These are phyloP conservation scores for Aspergillus sp. DNA, from an alignment of 2,329 filamentous ascomycete genomes.

Conservation along the genomic window DNA sequence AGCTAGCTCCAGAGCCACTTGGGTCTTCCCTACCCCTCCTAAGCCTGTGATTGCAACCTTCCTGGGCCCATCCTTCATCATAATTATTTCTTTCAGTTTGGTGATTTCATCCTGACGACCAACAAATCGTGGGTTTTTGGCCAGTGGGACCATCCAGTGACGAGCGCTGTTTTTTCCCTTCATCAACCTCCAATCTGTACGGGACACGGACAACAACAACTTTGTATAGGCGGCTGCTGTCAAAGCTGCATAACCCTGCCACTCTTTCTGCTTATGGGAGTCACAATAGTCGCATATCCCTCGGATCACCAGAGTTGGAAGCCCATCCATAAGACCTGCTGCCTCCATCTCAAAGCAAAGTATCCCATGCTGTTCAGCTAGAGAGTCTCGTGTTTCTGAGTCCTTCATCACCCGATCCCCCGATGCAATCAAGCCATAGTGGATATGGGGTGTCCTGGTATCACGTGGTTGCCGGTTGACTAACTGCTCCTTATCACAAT, in stretches of 20 bases:
- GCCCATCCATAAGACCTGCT: not conserved
- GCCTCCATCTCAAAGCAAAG: not conserved
- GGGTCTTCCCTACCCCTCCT: conserved; percentile 24
- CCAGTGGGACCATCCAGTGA: conserved; percentile 5
- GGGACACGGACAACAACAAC: not conserved
- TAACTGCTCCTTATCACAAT: conserved; percentile 2
- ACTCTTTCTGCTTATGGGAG: conserved; percentile 7
- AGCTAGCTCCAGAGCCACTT: conserved; percentile 20
- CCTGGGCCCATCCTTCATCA: not conserved
- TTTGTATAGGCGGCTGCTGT: conserved; percentile 7
- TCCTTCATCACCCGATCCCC: conserved; percentile 1
- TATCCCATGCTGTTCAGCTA: conserved; percentile 1
- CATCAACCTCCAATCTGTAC: not conserved
- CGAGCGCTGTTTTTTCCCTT: not conserved
- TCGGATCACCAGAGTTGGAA: conserved; percentile 3
- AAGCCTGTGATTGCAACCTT: conserved; percentile 17
- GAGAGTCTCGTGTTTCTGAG: not conserved
- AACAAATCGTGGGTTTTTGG: conserved; percentile 5
- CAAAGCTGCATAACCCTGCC: conserved; percentile 5
- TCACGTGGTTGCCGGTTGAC: not conserved
- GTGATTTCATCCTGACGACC: conserved; percentile 7
- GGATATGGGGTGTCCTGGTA: not conserved
- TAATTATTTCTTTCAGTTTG: conserved; percentile 2
- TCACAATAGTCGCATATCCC: conserved; percentile 8
- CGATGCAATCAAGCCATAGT: conserved; percentile 3